Base-by-base conservation (phyloP, 306 rosid species). In the Quercus alba region DNA sequence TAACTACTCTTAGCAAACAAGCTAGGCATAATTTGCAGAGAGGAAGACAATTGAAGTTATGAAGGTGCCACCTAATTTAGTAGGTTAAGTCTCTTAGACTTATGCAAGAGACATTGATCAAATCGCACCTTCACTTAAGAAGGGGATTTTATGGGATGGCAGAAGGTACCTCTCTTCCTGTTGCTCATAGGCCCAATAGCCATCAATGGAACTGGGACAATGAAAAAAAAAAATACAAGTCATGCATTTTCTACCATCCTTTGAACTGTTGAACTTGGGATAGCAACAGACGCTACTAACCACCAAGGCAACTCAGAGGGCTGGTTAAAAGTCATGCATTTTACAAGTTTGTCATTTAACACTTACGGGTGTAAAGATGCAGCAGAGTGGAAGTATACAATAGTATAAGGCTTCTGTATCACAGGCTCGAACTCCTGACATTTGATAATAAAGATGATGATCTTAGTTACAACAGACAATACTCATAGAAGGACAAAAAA, bases 351-450 rank as follows among this genome's bases (percentile, higher is more conserved):
- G 76, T 72, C 56, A 75, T 49, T 15, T 55, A 59, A 76, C 70
- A 90, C 99, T 93, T 93, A 93, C 99, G 84, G 75, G 69, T 96
- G 97, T 85, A 96, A 86, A 78, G 99, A 93, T 77, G 99, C 98
- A 67, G 98, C 99, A 72, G 98, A 96, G 87, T 93, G 99, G 84
- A 93, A 88, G 82, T 96, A 93, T 70, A 96, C 99, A 84, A 96
- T 87, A 41, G 90, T 89, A 80, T 90, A 96, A 72, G 99, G 97
- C 92, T 87, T 96, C 86, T 96, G 99, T 71, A 96, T 89, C 84
- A 93, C 66, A 52, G 98, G 98, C 90, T 96, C 99, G 64, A 96
- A 96, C 86, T 96, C 98, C 99, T 96, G 97, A 68, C 81, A 87
- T 83, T 69, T 69, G 67, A 63, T 63, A 57, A 80, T 13, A 38